A percentile compares a stretch with the other conserved stretches of the same genome.
phyloP scores from a whole-genome alignment of 225 moss, liverwort and hornwort species.

The Bryum argenteum region DNA sequence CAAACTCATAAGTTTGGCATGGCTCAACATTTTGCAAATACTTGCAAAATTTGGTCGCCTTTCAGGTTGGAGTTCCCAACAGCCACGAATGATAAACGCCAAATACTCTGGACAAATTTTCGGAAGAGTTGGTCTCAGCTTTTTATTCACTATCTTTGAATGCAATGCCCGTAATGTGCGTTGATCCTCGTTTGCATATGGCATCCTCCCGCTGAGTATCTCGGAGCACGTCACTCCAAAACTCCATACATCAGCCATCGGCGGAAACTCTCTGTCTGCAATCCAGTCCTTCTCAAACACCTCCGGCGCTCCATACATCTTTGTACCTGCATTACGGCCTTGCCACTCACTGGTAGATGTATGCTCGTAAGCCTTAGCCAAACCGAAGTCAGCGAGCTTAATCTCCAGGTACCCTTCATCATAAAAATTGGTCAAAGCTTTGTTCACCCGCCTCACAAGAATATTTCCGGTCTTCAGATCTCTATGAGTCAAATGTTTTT shows the following conservation, averaged over 20 bases:
- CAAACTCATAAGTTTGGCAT: not conserved
- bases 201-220: not conserved
- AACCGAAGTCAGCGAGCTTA: conserved; percentile 4
- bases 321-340: too few relatives aligned
- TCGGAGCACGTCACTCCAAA: not conserved
- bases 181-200: not conserved
- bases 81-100: too few relatives aligned
- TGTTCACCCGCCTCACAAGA: too few relatives aligned
- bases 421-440: not conserved
- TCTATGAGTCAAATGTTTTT: not conserved
- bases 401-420: not conserved
- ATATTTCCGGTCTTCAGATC: too few relatives aligned
- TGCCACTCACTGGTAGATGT: too few relatives aligned
- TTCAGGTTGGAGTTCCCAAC: too few relatives aligned
- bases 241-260: too few relatives aligned
- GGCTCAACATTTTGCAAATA: not conserved
- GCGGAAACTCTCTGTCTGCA: too few relatives aligned
- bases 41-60: too few relatives aligned
- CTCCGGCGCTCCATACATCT: too few relatives aligned
- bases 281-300: too few relatives aligned
- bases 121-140: not conserved
- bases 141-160: not conserved
- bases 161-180: not conserved
- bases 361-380: not conserved
- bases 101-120: not conserved